phyloP scores from a whole-genome alignment of 176 grass and related monocot genomes.

The Secale cereale region DNA sequence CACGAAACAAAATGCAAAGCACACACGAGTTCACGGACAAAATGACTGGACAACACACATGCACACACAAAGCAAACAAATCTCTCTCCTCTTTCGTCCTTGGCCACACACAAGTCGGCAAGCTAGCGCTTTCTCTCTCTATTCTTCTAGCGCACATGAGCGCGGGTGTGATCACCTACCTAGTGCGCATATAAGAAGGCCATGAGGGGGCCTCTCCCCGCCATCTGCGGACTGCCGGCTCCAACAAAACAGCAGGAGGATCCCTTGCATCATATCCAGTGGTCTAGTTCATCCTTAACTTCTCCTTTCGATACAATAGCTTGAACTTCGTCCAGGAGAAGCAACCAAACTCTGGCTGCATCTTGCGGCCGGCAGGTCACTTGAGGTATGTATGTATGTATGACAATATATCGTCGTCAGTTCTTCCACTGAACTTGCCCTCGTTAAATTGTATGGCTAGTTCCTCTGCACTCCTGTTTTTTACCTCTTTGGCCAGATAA shows the following conservation, averaged over 20 bases:
- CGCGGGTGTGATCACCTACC: too few relatives aligned
- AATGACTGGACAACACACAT: too few relatives aligned
- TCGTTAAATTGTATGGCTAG: background rate
- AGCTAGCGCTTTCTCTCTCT: background rate
- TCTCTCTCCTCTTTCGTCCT: background rate
- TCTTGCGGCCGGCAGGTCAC: background rate
- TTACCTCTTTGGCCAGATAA: too few relatives aligned
- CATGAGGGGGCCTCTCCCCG: background rate
- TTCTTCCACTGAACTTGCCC: background rate
- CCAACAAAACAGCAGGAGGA: too few relatives aligned
- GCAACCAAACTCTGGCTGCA: background rate
- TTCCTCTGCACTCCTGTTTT: background rate
- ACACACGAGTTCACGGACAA: background rate
- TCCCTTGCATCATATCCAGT: too few relatives aligned
- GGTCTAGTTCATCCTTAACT: too few relatives aligned
- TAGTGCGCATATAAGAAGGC: slow-evolving; percentile 11
- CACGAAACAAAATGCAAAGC: background rate
- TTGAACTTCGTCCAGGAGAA: background rate
- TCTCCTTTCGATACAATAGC: background rate
- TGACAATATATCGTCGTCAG: background rate
- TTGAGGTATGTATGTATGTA: background rate
- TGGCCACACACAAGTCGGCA: background rate
- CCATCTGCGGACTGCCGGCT: background rate
- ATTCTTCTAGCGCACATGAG: background rate
- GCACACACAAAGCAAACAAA: background rate